Conservation (phyloP, 164 flowering plant genomes). For the Annona cherimola region DNA sequence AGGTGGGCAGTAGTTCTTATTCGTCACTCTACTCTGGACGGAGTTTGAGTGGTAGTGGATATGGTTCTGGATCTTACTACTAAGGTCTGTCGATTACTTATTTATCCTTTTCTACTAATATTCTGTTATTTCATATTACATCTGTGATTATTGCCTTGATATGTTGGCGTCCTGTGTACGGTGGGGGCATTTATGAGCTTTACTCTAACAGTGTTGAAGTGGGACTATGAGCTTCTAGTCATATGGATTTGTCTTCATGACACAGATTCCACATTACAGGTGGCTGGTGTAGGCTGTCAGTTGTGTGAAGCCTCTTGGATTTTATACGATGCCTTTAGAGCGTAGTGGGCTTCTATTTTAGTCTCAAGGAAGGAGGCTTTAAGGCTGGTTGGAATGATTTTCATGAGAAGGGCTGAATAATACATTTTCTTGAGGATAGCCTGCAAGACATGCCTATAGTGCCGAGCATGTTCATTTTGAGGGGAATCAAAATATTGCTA, state of each 20-base stretch:
- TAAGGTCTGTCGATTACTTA: conserved; percentile 44
- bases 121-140: not conserved
- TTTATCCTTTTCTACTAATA: no score
- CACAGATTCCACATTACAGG: conserved; percentile 47
- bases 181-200: conserved; percentile 13
- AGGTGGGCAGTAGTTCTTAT: conserved; percentile 85
- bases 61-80: conserved; percentile 75
- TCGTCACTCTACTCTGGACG: conserved; percentile 82
- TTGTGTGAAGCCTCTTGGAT: conserved; percentile 30
- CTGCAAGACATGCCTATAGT: not conserved
- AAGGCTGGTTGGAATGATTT: conserved; percentile 6
- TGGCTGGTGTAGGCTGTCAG: conserved; percentile 57
- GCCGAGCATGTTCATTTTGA: not conserved
- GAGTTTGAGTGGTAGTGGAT: conserved; percentile 61
- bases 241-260: conserved; percentile 47
- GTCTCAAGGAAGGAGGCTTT: not conserved
- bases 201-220: conserved; percentile 20
- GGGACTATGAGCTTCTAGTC: conserved; percentile 36
- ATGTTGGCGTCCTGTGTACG: no score
- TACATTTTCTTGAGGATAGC: not conserved
- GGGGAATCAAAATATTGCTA: not conserved
- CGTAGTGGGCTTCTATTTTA: conserved; percentile 4
- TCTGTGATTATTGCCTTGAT: no score
- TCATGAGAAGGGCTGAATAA: not conserved
- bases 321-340: conserved; percentile 24